Base-by-base conservation (phyloP, 106 monocot species). In the Apostasia shenzhenica region DNA sequence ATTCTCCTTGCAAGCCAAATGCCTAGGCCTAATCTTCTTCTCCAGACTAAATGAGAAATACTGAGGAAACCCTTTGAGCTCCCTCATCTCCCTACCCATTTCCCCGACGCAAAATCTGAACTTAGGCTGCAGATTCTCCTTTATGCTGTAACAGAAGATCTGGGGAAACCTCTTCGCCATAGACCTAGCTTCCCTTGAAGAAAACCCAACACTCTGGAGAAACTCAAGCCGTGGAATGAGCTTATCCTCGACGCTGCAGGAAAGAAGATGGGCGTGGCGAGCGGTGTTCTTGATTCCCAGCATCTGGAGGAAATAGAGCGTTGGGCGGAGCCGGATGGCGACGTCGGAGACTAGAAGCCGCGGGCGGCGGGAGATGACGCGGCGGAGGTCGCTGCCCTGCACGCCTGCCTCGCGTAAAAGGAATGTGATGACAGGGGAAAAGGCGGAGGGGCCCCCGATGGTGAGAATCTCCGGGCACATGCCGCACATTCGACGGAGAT, bases 1-100 rank as follows among this genome's bases (percentile, higher is more conserved):
- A 14, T 56, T 72, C 72, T 81, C 81, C 67, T 69, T 38, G 54
- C 95, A 95, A 1, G 57, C 11, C 72, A 44, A 13, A 45, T 92
- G 81, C 61, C 97, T 65, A 41, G 77, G 86, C 70, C 69, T 75
- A 39, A 97, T 97, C 71, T 82, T 86, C 61, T 76, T 77, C 66
- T 81, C 81, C 51, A 92, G 58, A 48, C 89, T 89, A 73, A 81
- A 97, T 2, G 92, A 92, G 74, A 97, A 92, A 72, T 83, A 97
- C 72, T 89, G 88, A 0, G 92, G 97, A 64, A 97, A 97, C 14
- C 73, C 76, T 67, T 70, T 79, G 67, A 82, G 62, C 75, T 97
- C 95, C 4, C 9, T 49, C 38, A 87, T 10, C 56, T 79, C 87
- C 51, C 89, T 83, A 58, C 80, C 73, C 97, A 92, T 97, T 41